Base-by-base conservation (phyloP, 345 rosid species). In the Lepidium didymum region DNA sequence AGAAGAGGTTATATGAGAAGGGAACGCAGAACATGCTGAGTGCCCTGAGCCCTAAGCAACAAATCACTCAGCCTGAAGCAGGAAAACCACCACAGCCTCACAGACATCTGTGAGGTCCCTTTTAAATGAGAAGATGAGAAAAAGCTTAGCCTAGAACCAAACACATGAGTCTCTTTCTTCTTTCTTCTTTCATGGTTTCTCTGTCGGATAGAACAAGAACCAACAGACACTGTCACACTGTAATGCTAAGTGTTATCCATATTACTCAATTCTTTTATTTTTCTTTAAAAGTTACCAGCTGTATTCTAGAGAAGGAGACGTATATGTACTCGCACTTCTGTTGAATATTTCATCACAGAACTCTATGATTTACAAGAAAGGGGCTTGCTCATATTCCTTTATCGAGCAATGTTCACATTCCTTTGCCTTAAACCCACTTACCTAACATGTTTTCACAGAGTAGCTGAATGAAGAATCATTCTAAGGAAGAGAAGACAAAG, bases 91-190 rank as follows among this genome's bases (percentile, higher is more conserved):
- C 64, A 29, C 60, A 53, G 55, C 35, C 46, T 55, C 69, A 68
- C 13, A 49, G 64, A 62, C 16, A 44, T 23, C 49, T 57, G 27
- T 23, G 43, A 68, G 38, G 66, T 70, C 78, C 50, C 60, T 69
- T 45, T 34, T 69, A 40, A 31, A 40, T 44, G 78, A 68, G 69
- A 56, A 69, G 56, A 75, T 75, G 79, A 51, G 70, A 49, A 56
- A 51, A 69, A 50, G 61, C 56, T 55, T 75, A 46, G 69, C 60
- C 45, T 73, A 72, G 57, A 59, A 53, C 72, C 60, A 64, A 64
- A 40, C 52, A 57, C 47, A 41, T 59, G 40, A 66, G 25, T 59
- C 43, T 46, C 18, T 27, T 55, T 29, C 53, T 7, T 62, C 46
- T 60, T 21, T 52, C 7, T 7, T 62, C 46, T 60, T 21, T 52